These are phyloP conservation scores for Amanita jacksonii DNA, from an alignment of 768 basidiomycete species.

Conservation along the genomic window DNA sequence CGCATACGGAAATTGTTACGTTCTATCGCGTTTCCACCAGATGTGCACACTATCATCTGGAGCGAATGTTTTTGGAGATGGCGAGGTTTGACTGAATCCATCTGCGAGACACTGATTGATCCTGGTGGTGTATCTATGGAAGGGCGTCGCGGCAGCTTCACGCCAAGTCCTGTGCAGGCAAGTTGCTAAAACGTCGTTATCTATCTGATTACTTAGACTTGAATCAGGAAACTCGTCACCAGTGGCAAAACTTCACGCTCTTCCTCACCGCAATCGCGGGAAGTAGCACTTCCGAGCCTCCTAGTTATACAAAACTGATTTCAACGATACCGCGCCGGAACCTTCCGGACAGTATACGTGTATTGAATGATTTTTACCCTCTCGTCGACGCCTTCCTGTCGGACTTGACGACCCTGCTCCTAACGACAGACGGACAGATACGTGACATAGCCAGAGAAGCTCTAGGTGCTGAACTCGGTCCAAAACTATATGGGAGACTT, in stretches of 20 bases:
- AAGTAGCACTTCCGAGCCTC: constrained; percentile 45
- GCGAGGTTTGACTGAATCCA: constrained; percentile 51
- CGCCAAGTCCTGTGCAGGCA: constrained; percentile 19
- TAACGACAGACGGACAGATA: constrained; percentile 51
- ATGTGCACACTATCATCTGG: constrained; percentile 74
- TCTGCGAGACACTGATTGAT: constrained; percentile 32
- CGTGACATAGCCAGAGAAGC: constrained; percentile 80
- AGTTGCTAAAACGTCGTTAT: constrained; percentile 12
- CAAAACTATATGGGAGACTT: constrained; percentile 55
- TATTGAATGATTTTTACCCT: constrained; percentile 44
- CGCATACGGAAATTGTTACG: constrained; percentile 66
- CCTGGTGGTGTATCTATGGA: constrained; percentile 18
- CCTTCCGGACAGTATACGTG: constrained; percentile 69
- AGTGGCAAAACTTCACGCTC: constrained; percentile 81
- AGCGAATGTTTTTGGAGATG: constrained; percentile 75
- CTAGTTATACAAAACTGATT: constrained; percentile 40
- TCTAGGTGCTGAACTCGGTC: constrained; percentile 69
- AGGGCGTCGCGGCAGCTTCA: constrained; percentile 18
- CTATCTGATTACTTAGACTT: background rate
- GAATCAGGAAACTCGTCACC: constrained; percentile 56
- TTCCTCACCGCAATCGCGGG: constrained; percentile 72
- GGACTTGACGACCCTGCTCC: constrained; percentile 59
- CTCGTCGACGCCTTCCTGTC: constrained; percentile 58
- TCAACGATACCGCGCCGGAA: constrained; percentile 44
- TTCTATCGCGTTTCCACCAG: constrained; percentile 49